Conservation (phyloP, 2,329 filamentous ascomycete genomes). For the Mycosphaerella arachidis region DNA sequence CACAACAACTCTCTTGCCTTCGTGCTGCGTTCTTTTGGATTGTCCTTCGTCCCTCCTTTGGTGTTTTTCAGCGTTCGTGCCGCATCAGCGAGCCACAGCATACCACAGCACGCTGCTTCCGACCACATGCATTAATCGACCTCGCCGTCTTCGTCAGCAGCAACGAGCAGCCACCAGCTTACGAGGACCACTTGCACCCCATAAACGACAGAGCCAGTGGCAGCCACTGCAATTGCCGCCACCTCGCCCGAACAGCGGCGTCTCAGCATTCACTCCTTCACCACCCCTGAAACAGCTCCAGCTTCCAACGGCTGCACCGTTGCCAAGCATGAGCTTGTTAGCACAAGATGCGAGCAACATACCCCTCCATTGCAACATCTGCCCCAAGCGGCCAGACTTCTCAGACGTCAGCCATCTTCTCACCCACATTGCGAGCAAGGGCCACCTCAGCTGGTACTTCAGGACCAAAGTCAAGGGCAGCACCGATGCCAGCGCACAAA, state of each 20-base stretch:
- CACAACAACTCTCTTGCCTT: conserved; percentile 11
- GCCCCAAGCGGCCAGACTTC: conserved; percentile 72
- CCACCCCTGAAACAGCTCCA: conserved; percentile 2
- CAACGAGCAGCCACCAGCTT: conserved; percentile 1
- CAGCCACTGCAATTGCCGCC: conserved; percentile 1
- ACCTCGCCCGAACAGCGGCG: neutral
- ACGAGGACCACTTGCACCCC: conserved; percentile 5
- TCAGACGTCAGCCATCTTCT: conserved; percentile 88
- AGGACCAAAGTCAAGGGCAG: conserved; percentile 70
- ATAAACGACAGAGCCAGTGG: neutral
- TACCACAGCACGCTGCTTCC: conserved; percentile 19
- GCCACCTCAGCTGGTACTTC: conserved; percentile 81
- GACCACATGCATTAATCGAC: conserved; percentile 16
- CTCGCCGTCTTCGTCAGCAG: conserved; percentile 18
- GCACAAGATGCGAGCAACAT: conserved; percentile 45
- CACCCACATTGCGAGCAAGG: conserved; percentile 88
- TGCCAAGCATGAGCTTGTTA: conserved; percentile 26
- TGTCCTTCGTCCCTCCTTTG: conserved; percentile 25
- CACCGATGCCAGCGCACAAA: conserved; percentile 52
- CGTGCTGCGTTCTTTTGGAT: conserved; percentile 11
- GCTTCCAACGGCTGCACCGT: neutral
- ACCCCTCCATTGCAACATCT: conserved; percentile 76
- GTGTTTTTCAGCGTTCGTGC: conserved; percentile 6
- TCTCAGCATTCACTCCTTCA: conserved; percentile 3
- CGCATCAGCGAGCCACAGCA: conserved; percentile 3